Conservation (phyloP, 1,284 basidiomycete species). For the Leccinum fallax region DNA sequence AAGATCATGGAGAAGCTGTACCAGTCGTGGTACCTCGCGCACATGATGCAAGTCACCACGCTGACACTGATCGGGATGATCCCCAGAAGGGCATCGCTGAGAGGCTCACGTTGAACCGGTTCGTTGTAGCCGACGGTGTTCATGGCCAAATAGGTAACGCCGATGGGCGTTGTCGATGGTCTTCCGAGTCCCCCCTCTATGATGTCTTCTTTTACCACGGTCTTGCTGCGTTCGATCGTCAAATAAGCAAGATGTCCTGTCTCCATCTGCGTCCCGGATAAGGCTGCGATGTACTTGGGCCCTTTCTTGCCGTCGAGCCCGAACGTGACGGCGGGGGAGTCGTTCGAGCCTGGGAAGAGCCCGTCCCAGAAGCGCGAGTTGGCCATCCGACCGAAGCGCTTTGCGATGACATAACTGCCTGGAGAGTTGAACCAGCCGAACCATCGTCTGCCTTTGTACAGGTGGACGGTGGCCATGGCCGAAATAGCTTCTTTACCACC, state of each 20-base stretch:
- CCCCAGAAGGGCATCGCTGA: conserved; percentile 18
- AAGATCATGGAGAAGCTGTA: conserved; percentile 31
- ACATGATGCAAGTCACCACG: conserved; percentile 22
- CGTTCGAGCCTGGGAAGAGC: conserved; percentile 31
- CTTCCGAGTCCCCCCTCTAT: conserved; percentile 11
- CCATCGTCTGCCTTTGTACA: conserved; percentile 29
- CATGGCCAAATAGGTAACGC: conserved; percentile 25
- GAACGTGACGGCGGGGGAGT: conserved; percentile 24
- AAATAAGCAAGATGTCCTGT: conserved; percentile 29
- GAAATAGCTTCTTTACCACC: conserved; percentile 36
- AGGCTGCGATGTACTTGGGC: conserved; percentile 24
- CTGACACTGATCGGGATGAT: conserved; percentile 28
- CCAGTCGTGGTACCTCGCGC: conserved; percentile 29
- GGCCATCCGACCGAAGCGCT: conserved; percentile 32
- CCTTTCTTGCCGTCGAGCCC: conserved; percentile 33
- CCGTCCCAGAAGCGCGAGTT: conserved; percentile 32
- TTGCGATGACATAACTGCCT: conserved; percentile 33
- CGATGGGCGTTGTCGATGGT: conserved; percentile 2
- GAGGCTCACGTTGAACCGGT: conserved; percentile 4
- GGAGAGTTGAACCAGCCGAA: conserved; percentile 40
- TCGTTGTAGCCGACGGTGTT: conserved; percentile 1
- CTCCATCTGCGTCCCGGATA: conserved; percentile 27
- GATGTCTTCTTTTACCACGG: not conserved
- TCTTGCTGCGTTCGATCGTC: conserved; percentile 18
- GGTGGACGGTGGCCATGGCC: conserved; percentile 33